Evolutionary conservation across 2,329 filamentous ascomycete genomes (phyloP).

Genomic region (Nectriaceae sp.): DNA sequence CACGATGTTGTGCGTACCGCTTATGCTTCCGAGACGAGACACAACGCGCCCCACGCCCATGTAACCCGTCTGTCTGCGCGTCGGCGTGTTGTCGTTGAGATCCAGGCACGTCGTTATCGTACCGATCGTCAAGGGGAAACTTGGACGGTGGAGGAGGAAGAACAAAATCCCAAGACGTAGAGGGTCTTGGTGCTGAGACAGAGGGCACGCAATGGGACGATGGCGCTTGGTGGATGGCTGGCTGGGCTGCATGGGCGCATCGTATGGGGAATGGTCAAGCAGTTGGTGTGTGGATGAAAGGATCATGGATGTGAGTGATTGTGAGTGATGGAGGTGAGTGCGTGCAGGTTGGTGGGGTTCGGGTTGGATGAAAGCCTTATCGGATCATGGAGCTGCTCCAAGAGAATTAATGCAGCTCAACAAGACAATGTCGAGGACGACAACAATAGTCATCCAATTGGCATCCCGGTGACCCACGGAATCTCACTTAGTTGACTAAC

Average conservation of each 20-base stretch:
- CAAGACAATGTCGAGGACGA: background rate
- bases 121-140: background rate
- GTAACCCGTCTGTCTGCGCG: background rate
- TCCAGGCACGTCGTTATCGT: background rate
- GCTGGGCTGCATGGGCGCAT: background rate
- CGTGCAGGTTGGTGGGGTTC: background rate
- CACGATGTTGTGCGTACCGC: background rate
- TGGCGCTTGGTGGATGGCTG: constrained; percentile 1
- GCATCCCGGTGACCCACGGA: no score
- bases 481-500: no score
- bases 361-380: constrained; percentile 12
- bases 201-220: constrained; percentile 10
- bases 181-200: constrained; percentile 9
- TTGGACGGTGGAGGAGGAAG: background rate
- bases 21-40: background rate
- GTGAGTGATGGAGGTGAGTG: background rate
- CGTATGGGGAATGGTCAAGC: background rate
- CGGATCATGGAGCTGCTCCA: constrained; percentile 13
- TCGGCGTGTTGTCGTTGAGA: background rate
- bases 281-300: background rate
- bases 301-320: background rate
- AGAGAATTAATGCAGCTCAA: background rate
- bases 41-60: no score
- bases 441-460: background rate
- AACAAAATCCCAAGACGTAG: background rate